A percentile compares a stretch with the other conserved stretches of the same genome.
Conservation (phyloP, 139 green algal species). For the Tetraselmis chui region DNA sequence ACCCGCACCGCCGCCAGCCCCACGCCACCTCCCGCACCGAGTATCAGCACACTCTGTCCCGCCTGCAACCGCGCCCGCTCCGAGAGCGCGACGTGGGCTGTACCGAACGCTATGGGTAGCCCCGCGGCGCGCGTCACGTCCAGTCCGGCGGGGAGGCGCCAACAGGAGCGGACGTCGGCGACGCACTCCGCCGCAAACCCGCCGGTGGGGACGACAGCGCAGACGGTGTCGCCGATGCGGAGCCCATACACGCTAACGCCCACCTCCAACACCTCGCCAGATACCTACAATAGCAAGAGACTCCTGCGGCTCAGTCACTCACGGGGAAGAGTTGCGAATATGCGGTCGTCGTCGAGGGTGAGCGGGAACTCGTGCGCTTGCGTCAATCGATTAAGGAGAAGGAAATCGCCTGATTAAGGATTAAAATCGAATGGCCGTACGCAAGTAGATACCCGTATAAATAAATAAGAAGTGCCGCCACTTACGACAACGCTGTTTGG, state of each 20-base stretch:
- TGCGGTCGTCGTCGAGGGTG: too few species aligned
- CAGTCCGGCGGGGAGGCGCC: constrained; percentile 5
- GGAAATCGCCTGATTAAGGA: too few species aligned
- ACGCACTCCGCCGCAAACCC: constrained; percentile 69
- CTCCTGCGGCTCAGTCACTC: too few species aligned
- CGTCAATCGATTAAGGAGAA: too few species aligned
- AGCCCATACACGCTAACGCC: constrained; percentile 50
- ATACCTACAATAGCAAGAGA: too few species aligned
- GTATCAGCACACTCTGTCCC: constrained; percentile 74
- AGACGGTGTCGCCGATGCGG: constrained; percentile 60
- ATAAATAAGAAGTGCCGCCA: too few species aligned
- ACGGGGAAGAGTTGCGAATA: too few species aligned
- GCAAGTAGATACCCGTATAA: too few species aligned
- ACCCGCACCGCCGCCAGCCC: constrained; percentile 78
- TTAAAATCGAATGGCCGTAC: too few species aligned
- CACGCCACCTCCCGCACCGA: constrained; percentile 78
- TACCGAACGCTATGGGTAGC: constrained; percentile 79
- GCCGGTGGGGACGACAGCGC: constrained; percentile 45
- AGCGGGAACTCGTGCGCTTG: too few species aligned
- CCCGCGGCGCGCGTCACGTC: constrained; percentile 44
- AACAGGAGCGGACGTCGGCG: constrained; percentile 21
- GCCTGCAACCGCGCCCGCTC: constrained; percentile 48
- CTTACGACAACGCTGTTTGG: too few species aligned
- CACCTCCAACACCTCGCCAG: constrained; percentile 61
- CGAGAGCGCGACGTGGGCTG: constrained; percentile 69